Conservation (phyloP, 371 early-diverging fungal genomes). For the Syncephalastrum racemosum region DNA sequence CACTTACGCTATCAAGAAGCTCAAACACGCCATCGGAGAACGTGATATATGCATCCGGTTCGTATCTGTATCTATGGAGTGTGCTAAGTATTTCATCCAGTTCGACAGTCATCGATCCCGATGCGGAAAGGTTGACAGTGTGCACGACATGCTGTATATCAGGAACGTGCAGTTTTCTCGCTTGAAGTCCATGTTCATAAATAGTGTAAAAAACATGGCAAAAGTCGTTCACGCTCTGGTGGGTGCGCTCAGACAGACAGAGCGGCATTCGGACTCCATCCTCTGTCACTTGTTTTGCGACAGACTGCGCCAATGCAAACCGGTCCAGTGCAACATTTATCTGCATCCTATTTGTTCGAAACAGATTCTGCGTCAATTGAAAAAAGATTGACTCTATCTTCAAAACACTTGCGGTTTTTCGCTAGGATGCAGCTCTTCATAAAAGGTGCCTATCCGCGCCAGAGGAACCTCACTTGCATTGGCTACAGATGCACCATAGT, state of each 20-base stretch:
- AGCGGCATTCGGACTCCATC: slow-evolving; percentile 19
- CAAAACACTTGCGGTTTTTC: slow-evolving; percentile 4
- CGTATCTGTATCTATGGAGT: slow-evolving; percentile 15
- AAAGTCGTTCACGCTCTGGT: slow-evolving; percentile 10
- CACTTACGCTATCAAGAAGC: slow-evolving; percentile 26
- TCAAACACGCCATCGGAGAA: slow-evolving; percentile 32
- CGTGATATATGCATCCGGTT: slow-evolving; percentile 27
- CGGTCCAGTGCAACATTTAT: slow-evolving; percentile 20
- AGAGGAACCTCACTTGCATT: slow-evolving; percentile 11
- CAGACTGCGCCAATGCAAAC: slow-evolving; percentile 13
- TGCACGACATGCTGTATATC: slow-evolving; percentile 17
- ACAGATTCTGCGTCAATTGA: no score
- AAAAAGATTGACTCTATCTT: background rate
- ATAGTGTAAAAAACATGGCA: slow-evolving; percentile 26
- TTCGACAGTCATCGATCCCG: slow-evolving; percentile 21
- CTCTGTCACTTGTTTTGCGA: slow-evolving; percentile 14
- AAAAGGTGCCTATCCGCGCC: slow-evolving; percentile 18
- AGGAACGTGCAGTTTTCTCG: background rate
- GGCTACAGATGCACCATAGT: slow-evolving; percentile 14
- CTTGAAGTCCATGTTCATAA: slow-evolving; percentile 6
- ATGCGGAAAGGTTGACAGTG: slow-evolving; percentile 19
- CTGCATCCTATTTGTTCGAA: slow-evolving; percentile 5
- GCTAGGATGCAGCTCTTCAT: slow-evolving; percentile 13
- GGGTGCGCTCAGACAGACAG: slow-evolving; percentile 22
- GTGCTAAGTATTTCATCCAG: slow-evolving; percentile 10